Percentiles rank a stretch among this genome's conserved stretches.
Evolutionary conservation across 2,329 filamentous ascomycete species (phyloP).

Genomic region (Orbilia ellipsospora): DNA sequence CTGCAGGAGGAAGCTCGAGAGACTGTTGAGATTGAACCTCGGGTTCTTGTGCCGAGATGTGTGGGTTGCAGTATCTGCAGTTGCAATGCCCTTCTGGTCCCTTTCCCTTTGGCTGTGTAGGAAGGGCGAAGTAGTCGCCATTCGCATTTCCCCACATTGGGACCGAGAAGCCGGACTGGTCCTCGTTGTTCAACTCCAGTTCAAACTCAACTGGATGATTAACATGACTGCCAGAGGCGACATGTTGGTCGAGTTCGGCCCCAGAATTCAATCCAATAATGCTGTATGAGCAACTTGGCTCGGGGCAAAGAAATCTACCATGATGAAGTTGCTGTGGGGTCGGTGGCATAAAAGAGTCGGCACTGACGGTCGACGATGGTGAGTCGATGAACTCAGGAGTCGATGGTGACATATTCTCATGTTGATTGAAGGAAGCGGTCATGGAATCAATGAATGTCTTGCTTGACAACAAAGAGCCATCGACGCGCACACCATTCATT

Average conservation of each 20-base stretch:
- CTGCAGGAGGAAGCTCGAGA: slow-evolving; percentile 47
- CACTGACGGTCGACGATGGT: slow-evolving; percentile 47
- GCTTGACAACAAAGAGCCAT: slow-evolving; percentile 49
- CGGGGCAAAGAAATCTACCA: slow-evolving; percentile 47
- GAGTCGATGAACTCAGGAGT: slow-evolving; percentile 53
- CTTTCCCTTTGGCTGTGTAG: slow-evolving; percentile 50
- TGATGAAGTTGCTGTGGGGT: slow-evolving; percentile 47
- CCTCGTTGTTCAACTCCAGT: slow-evolving; percentile 46
- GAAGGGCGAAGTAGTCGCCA: slow-evolving; percentile 45
- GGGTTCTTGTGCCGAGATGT: slow-evolving; percentile 16
- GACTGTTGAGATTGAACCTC: slow-evolving; percentile 38
- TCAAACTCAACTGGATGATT: slow-evolving; percentile 50
- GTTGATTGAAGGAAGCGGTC: slow-evolving; percentile 49
- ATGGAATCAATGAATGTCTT: slow-evolving; percentile 54
- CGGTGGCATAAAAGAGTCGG: slow-evolving; percentile 52
- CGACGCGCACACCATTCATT: slow-evolving; percentile 49
- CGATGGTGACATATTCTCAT: slow-evolving; percentile 51
- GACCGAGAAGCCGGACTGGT: slow-evolving; percentile 39
- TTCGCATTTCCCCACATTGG: slow-evolving; percentile 48
- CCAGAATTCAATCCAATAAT: slow-evolving; percentile 44
- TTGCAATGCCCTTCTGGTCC: slow-evolving; percentile 30
- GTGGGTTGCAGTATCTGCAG: slow-evolving; percentile 54
- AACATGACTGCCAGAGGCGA: slow-evolving; percentile 44
- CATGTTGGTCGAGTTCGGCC: slow-evolving; percentile 49
- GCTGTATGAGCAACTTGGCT: slow-evolving; percentile 49